These are phyloP conservation scores for Beta lomatogona DNA, from an alignment of 179 eudicot species.

Conservation along the genomic window DNA sequence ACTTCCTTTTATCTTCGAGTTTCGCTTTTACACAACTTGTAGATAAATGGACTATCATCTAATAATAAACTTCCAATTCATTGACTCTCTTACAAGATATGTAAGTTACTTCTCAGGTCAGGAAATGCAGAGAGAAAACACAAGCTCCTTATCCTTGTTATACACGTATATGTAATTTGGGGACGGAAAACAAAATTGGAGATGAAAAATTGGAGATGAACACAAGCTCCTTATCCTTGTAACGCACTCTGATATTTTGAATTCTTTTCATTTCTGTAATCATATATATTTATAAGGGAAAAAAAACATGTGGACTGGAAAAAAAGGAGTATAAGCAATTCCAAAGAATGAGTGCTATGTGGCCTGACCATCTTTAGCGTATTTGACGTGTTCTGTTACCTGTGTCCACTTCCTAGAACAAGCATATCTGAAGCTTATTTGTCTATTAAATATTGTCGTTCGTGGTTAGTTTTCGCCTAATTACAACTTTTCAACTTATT, in stretches of 20 bases:
- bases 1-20: not conserved
- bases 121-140: not conserved
- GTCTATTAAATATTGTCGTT: not conserved
- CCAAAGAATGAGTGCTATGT: not conserved
- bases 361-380: not conserved
- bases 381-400: too few relatives aligned
- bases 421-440: not conserved
- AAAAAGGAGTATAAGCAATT: not conserved
- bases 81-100: not conserved
- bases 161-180: not conserved
- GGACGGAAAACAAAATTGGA: not conserved
- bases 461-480: not conserved
- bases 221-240: too few relatives aligned
- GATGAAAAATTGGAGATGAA: too few relatives aligned
- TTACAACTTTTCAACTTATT: constrained; percentile 8
- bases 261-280: not conserved
- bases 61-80: not conserved
- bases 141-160: not conserved
- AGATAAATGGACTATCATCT: not conserved
- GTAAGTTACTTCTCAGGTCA: not conserved
- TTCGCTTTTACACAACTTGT: not conserved
- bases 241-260: too few relatives aligned
- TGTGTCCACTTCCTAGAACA: not conserved
- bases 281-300: not conserved
- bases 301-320: not conserved